phyloP scores from a whole-genome alignment of 2,329 filamentous ascomycete genomes.

The Canariomyces notabilis region DNA sequence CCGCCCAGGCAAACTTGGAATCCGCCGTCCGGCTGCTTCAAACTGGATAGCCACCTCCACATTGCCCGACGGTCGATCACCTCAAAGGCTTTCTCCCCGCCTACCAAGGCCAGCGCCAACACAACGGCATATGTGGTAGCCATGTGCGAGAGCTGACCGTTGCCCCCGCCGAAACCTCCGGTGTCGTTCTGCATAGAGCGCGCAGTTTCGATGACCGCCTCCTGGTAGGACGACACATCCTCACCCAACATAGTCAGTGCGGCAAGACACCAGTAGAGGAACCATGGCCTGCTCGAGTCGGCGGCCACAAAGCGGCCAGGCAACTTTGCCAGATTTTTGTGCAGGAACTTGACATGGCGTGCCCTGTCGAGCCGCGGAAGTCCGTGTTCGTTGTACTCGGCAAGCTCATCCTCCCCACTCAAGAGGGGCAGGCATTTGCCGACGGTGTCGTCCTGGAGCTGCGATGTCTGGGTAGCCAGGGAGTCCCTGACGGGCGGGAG shows the following conservation, averaged over 20 bases:
- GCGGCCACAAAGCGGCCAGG: constrained; percentile 66
- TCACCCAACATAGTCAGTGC: constrained; percentile 72
- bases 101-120: constrained; percentile 72
- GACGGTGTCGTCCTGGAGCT: constrained; percentile 63
- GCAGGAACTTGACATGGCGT: constrained; percentile 58
- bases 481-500: constrained; percentile 60
- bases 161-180: constrained; percentile 91
- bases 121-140: constrained; percentile 84
- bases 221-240: constrained; percentile 62
- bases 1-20: constrained; percentile 82
- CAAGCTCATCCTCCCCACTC: constrained; percentile 43
- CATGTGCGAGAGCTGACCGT: constrained; percentile 82
- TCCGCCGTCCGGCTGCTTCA: constrained; percentile 86
- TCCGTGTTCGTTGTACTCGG: constrained; percentile 62
- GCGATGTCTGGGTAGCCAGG: constrained; percentile 63
- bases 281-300: constrained; percentile 88
- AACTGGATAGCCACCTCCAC: constrained; percentile 82
- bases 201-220: constrained; percentile 69
- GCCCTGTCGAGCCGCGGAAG: constrained; percentile 67
- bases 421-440: constrained; percentile 65
- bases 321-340: constrained; percentile 53
- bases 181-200: constrained; percentile 72
- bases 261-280: constrained; percentile 86
- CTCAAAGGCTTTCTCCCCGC: constrained; percentile 66
- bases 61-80: constrained; percentile 76